Percentiles rank a stretch among this genome's conserved stretches.
These are phyloP conservation scores for Aureobasidium zeae DNA, from an alignment of 2,329 filamentous ascomycete genomes.

Conservation along the genomic window DNA sequence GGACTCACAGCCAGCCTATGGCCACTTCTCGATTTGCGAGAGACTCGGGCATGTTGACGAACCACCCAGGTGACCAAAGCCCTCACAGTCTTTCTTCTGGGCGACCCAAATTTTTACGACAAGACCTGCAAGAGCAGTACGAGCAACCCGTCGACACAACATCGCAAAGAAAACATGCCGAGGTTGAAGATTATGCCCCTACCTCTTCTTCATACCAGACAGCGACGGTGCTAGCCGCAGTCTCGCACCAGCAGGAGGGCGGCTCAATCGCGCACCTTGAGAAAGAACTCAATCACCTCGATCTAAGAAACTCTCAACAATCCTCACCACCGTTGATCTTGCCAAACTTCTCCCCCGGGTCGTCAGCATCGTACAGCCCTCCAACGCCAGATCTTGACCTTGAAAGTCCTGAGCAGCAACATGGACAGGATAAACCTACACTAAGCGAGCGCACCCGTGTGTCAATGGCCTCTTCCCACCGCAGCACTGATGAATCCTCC, in stretches of 20 bases:
- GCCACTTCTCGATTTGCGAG: neutral
- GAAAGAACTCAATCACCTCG: neutral
- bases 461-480: conserved; percentile 32
- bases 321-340: neutral
- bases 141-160: neutral
- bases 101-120: neutral
- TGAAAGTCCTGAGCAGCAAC: conserved; percentile 19
- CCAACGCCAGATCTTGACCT: neutral
- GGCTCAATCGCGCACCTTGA: too few relatives aligned
- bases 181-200: neutral
- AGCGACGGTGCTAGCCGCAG: too few relatives aligned
- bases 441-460: conserved; percentile 40
- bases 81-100: neutral
- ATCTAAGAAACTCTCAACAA: neutral
- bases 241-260: too few relatives aligned
- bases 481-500: too few relatives aligned
- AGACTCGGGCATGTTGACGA: too few relatives aligned
- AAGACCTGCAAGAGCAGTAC: neutral
- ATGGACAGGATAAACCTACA: conserved; percentile 28
- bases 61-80: too few relatives aligned
- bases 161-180: neutral
- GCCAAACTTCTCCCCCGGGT: neutral
- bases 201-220: neutral
- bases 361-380: neutral
- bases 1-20: conserved; percentile 3